A percentile compares a stretch with the other conserved stretches of the same genome.
phyloP scores from a whole-genome alignment of 2,329 filamentous ascomycete genomes.

The Diaporthe australafricana region DNA sequence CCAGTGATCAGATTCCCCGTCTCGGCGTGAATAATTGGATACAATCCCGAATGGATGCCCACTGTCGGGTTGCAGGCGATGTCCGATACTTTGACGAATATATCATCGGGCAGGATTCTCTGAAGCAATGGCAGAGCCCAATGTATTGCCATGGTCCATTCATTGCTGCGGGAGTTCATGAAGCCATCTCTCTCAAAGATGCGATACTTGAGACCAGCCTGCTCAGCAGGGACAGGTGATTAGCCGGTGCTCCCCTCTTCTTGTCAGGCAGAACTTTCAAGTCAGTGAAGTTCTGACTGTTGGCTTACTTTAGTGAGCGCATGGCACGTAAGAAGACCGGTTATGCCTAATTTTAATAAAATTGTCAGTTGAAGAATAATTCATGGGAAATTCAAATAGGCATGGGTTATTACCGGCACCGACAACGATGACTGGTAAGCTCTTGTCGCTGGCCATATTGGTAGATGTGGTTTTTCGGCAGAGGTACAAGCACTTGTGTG shows the following conservation, averaged over 20 bases:
- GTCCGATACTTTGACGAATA: background rate
- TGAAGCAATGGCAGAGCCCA: slow-evolving; percentile 9
- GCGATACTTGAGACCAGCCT: slow-evolving; percentile 8
- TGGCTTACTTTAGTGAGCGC: background rate
- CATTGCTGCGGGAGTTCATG: slow-evolving; percentile 20
- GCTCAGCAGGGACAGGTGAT: background rate
- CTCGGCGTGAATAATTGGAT: slow-evolving; percentile 11
- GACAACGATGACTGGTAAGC: background rate
- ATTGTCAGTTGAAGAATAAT: background rate
- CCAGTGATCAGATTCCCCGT: slow-evolving; percentile 1
- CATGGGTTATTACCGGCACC: background rate
- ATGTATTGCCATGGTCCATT: slow-evolving; percentile 24
- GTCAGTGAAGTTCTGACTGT: background rate
- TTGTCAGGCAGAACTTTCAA: background rate
- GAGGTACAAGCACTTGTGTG: background rate
- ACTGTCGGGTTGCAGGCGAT: slow-evolving; percentile 10
- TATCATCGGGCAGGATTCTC: background rate
- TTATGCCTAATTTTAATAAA: background rate
- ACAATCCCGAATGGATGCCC: slow-evolving; percentile 3
- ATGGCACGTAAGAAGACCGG: slow-evolving; percentile 9
- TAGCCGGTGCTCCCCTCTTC: background rate
- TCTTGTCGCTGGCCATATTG: background rate
- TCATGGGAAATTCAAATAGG: background rate
- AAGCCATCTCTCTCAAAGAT: slow-evolving; percentile 5
- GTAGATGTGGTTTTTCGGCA: background rate